These are phyloP conservation scores for Ustulina deusta DNA, from an alignment of 2,329 filamentous ascomycete species.

Conservation along the genomic window DNA sequence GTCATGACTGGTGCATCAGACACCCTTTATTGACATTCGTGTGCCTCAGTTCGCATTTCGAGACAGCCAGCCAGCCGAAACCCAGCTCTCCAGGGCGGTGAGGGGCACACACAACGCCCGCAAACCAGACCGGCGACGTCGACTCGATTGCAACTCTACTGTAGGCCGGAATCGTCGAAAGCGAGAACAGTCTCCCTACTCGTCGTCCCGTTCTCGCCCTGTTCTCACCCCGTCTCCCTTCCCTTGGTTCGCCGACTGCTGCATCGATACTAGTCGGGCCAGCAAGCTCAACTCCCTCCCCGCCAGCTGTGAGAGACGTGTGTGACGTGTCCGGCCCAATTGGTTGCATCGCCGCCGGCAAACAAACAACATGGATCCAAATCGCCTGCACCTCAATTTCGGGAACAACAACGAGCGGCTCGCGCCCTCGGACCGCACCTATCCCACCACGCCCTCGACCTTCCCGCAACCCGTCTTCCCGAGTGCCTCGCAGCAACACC, in stretches of 20 bases:
- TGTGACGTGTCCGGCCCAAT: background rate
- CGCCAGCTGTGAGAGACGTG: conserved; percentile 3
- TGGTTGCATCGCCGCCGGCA: background rate
- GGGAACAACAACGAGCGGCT: conserved; percentile 74
- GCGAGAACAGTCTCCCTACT: background rate
- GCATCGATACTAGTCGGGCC: conserved; percentile 2
- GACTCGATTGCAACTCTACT: background rate
- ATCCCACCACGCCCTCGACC: conserved; percentile 92
- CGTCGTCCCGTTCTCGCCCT: background rate
- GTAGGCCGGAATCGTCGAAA: conserved; percentile 4
- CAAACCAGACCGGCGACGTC: background rate
- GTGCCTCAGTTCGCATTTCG: conserved; percentile 9
- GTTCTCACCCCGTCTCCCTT: background rate
- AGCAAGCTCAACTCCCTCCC: background rate
- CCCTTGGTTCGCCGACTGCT: background rate
- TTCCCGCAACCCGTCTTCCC: conserved; percentile 90
- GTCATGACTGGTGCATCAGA: background rate
- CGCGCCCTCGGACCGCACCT: conserved; percentile 73
- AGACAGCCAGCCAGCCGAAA: conserved; percentile 2
- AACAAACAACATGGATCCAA: conserved; percentile 60
- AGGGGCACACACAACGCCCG: conserved; percentile 17
- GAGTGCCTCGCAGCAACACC: conserved; percentile 58
- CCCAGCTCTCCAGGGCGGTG: conserved; percentile 1
- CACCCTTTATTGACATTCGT: conserved; percentile 21
- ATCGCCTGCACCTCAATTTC: conserved; percentile 75